Evolutionary conservation across 495 filamentous ascomycete species (phyloP).

Genomic region (Rusavskia elegans): DNA sequence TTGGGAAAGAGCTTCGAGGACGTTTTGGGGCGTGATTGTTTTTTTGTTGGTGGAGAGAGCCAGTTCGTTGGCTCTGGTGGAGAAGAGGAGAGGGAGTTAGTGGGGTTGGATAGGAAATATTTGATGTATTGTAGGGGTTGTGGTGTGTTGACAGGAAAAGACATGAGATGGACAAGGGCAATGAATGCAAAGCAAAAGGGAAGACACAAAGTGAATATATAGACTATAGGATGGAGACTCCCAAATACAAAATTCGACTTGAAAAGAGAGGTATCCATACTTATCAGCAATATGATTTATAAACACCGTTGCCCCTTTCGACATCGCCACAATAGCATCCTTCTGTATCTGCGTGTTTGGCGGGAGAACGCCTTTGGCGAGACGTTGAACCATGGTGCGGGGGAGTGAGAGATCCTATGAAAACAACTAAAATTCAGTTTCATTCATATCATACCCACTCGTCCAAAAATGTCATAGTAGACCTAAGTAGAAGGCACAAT

Average conservation of each 20-base stretch:
- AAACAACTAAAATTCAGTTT: not conserved
- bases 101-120: not conserved
- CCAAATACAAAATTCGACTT: not conserved
- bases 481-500: too few species aligned
- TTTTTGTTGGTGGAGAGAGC: conserved; percentile 52
- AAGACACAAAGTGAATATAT: too few species aligned
- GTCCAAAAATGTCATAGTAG: too few species aligned
- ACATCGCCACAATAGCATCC: conserved; percentile 79
- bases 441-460: too few species aligned
- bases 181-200: not conserved
- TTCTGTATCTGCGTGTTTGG: conserved; percentile 89
- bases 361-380: conserved; percentile 94
- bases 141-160: too few species aligned
- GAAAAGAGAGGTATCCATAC: conserved; percentile 33
- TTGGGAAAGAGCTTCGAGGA: conserved; percentile 66
- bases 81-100: not conserved
- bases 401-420: conserved; percentile 80
- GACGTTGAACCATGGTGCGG: conserved; percentile 79
- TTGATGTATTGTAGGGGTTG: not conserved
- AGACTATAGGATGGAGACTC: too few species aligned
- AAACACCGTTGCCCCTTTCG: conserved; percentile 89
- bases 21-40: conserved; percentile 70
- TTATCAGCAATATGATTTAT: conserved; percentile 73
- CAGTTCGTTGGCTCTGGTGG: conserved; percentile 58
- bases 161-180: not conserved